Base-by-base conservation (phyloP, 2,329 filamentous ascomycete species). In the Westerdykella ornata region DNA sequence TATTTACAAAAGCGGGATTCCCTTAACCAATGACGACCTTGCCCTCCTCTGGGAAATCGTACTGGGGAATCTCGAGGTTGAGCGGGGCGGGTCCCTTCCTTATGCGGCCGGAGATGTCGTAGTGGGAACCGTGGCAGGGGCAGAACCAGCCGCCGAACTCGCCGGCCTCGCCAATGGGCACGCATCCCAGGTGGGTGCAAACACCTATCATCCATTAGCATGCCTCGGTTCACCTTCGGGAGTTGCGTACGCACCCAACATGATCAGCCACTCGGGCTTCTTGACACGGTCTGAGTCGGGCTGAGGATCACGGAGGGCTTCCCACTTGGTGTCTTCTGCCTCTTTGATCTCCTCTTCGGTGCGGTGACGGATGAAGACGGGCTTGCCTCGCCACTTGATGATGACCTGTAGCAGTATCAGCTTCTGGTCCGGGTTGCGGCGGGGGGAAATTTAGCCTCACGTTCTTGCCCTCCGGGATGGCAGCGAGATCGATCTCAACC, bases 311-410 rank as follows among this genome's bases (percentile, higher is more conserved):
- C 92, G 83, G 62, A 98, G 80, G 53, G 78, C 69, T 62, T 87
- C 71, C 70, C 94, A 78, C 69, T 94, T 85, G 70, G 87, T 80
- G 67, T 83, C 79, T 74, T 96, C 88, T 69, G 92, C 92, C 73
- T 96, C 86, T 64, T 88, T 81, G 74, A 98, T 97, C 76, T 98
- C 92, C 63, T 78, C 76, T 62, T 81, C 73, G 60, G 92, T 98
- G 67, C 92, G 88, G 84, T 98, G 92, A 71, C 92, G 89, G 81
- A 98, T 88, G 78, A 98, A 98, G 70, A 98, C 88, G 70, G 92
- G 92, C 85, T 98, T 98, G 70, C 92, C 92, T 78, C 92, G 86
- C 92, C 92, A 98, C 78, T 98, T 98, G 79, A 98, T 94, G 71
- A 98, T 94, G 69, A 98, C 84, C 85, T 89, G 62, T 38, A 35